A percentile compares a stretch with the other conserved stretches of the same genome.
Evolutionary conservation across 257 asterid species (phyloP).

Genomic region (Marsdenia floribunda): DNA sequence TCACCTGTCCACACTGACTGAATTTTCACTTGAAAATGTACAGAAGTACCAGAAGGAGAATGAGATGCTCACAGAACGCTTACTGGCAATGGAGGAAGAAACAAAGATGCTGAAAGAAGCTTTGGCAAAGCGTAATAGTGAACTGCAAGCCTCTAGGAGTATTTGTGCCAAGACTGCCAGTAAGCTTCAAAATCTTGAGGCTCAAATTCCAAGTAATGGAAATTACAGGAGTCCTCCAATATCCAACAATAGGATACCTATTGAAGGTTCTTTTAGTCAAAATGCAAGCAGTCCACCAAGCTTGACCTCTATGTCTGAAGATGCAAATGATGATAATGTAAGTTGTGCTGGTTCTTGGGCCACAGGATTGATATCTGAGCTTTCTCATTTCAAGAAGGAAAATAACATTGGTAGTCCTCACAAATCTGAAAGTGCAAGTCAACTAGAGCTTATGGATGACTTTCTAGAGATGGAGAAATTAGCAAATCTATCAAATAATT

Average conservation of each 20-base stretch:
- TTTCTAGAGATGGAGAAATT: conserved; percentile 98
- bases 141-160: conserved; percentile 74
- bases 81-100: conserved; percentile 88
- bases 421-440: conserved; percentile 55
- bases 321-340: conserved; percentile 64
- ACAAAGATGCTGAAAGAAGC: conserved; percentile 94
- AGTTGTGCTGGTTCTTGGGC: conserved; percentile 83
- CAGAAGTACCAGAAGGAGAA: conserved; percentile 65
- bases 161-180: conserved; percentile 66
- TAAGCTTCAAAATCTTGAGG: conserved; percentile 77
- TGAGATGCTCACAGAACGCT: conserved; percentile 71
- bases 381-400: conserved; percentile 63
- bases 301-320: conserved; percentile 69
- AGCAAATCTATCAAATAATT: conserved; percentile 52
- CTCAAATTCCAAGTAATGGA: conserved; percentile 51
- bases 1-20: conserved; percentile 49
- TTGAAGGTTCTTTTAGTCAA: conserved; percentile 35
- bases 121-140: conserved; percentile 81
- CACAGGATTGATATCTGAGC: conserved; percentile 48
- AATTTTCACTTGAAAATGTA: conserved; percentile 53
- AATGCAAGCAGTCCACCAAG: conserved; percentile 54
- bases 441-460: conserved; percentile 89
- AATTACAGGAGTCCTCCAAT: conserved; percentile 44
- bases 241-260: conserved; percentile 27
- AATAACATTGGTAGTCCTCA: conserved; percentile 51